Evolutionary conservation across 2,329 filamentous ascomycete genomes (phyloP).

Genomic region (Beauveria scarabaeidicola): DNA sequence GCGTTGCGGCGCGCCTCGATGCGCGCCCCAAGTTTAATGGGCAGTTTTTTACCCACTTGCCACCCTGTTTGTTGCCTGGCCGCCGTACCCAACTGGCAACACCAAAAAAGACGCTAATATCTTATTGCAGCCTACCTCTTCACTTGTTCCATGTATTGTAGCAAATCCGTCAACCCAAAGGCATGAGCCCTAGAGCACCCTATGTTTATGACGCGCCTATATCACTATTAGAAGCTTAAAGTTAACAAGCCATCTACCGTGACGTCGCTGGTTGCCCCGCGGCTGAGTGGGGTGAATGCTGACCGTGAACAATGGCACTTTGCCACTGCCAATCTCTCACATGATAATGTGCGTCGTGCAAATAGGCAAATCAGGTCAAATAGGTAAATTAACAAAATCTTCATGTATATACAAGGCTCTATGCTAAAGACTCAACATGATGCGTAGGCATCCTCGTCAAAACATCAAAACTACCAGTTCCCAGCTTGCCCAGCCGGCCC

Average conservation of each 20-base stretch:
- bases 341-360: not conserved
- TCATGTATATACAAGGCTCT: slow-evolving; percentile 5
- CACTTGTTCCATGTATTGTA: too few species aligned
- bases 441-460: slow-evolving; percentile 53
- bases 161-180: too few species aligned
- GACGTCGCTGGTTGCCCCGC: slow-evolving; percentile 17
- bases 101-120: too few species aligned
- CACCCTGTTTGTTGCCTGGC: not conserved
- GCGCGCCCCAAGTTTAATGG: slow-evolving; percentile 21
- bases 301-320: slow-evolving; percentile 2
- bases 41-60: not conserved
- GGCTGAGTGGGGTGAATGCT: slow-evolving; percentile 2
- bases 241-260: not conserved
- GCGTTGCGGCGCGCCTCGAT: slow-evolving; percentile 23
- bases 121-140: not conserved
- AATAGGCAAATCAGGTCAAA: not conserved
- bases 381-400: not conserved
- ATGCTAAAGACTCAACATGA: slow-evolving; percentile 29
- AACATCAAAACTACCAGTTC: slow-evolving; percentile 89
- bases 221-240: too few species aligned
- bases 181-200: too few species aligned
- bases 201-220: too few species aligned
- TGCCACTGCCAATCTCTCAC: not conserved
- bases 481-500: slow-evolving; percentile 71
- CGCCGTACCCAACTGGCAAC: too few species aligned